Evolutionary conservation across 805 yeast genomes (phyloP).

Genomic region (Saccharomyces eubayanus): DNA sequence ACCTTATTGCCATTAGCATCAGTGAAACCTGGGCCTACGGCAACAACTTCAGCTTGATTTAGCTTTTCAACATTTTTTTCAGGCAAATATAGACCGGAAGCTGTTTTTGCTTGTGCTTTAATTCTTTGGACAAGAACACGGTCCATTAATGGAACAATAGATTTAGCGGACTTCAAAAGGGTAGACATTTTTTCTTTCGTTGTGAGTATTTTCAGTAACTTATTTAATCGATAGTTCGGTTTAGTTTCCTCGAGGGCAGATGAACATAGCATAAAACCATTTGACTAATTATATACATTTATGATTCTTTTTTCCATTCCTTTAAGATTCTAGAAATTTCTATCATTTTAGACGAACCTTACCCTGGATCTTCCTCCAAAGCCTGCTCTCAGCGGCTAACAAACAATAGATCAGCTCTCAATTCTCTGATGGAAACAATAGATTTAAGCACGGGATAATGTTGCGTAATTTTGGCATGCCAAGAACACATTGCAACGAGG

Average conservation of each 20-base stretch:
- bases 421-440: not conserved
- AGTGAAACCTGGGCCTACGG: constrained; percentile 90
- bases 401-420: not conserved
- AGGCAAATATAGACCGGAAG: constrained; percentile 88
- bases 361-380: not conserved
- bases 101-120: constrained; percentile 84
- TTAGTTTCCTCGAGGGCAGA: not conserved
- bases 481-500: no score
- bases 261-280: not conserved
- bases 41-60: constrained; percentile 83
- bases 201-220: not conserved
- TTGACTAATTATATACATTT: not conserved
- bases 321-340: not conserved
- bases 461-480: no score
- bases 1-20: constrained; percentile 68
- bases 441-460: no score
- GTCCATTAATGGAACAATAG: constrained; percentile 88
- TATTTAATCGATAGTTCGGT: not conserved
- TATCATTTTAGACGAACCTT: not conserved
- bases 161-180: constrained; percentile 70
- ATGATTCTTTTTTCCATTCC: not conserved
- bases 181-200: constrained; percentile 35
- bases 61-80: constrained; percentile 93
- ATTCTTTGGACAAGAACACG: constrained; percentile 92
- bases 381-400: not conserved